Evolutionary conservation across 1,284 basidiomycete genomes (phyloP).

Genomic region (Stygiomarasmius scandens): DNA sequence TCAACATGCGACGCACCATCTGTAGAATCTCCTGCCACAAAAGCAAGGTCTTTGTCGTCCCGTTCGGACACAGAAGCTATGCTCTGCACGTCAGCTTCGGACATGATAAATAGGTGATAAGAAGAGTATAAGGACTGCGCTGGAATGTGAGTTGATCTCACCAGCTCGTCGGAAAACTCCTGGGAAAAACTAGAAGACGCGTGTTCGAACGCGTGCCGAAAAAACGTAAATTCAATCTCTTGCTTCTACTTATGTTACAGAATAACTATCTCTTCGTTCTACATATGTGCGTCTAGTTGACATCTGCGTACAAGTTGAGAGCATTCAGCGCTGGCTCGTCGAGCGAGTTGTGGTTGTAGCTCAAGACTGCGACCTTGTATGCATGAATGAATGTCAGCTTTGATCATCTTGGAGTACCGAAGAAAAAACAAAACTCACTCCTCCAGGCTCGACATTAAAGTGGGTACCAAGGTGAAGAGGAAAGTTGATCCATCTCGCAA

Average conservation of each 20-base stretch:
- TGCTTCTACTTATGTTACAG: not conserved
- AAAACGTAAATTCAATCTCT: not conserved
- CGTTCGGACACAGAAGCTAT: slow-evolving; percentile 28
- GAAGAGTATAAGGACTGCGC: slow-evolving; percentile 23
- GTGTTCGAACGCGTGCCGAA: not conserved
- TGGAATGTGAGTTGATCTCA: not conserved
- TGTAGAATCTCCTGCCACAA: slow-evolving; percentile 24
- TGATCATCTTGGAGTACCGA: not conserved
- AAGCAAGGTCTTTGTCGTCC: slow-evolving; percentile 20
- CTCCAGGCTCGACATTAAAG: slow-evolving; percentile 81
- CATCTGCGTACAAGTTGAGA: slow-evolving; percentile 67
- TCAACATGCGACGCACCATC: slow-evolving; percentile 31
- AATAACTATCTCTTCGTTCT: slow-evolving; percentile 10
- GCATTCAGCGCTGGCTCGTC: slow-evolving; percentile 76
- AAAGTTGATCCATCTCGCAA: slow-evolving; percentile 79
- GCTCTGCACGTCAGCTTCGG: slow-evolving; percentile 42
- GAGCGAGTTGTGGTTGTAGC: slow-evolving; percentile 78
- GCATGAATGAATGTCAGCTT: slow-evolving; percentile 14
- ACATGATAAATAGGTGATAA: slow-evolving; percentile 41
- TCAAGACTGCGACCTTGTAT: slow-evolving; percentile 64
- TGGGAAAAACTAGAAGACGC: slow-evolving; percentile 22
- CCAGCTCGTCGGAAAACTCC: slow-evolving; percentile 1
- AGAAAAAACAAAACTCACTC: slow-evolving; percentile 48
- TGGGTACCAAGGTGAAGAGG: slow-evolving; percentile 68
- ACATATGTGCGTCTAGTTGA: slow-evolving; percentile 28